These are phyloP conservation scores for Lathyrus sativus DNA, from an alignment of 306 rosid species.

Conservation along the genomic window DNA sequence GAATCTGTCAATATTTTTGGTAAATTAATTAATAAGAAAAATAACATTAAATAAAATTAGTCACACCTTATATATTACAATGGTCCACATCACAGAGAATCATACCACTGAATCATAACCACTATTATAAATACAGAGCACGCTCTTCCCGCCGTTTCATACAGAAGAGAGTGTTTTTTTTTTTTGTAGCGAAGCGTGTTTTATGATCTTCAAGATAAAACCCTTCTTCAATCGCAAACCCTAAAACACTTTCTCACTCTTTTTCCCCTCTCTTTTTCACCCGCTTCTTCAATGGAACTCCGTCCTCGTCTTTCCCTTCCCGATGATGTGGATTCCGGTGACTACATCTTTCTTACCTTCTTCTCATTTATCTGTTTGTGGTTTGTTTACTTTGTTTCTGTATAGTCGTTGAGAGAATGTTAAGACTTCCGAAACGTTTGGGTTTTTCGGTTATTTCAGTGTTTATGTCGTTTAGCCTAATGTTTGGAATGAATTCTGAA, in stretches of 20 bases:
- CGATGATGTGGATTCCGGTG: conserved; percentile 40
- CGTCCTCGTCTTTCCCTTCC: conserved; percentile 49
- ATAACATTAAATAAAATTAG: background rate
- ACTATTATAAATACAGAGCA: background rate
- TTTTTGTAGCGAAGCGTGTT: background rate
- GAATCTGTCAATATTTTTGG: background rate
- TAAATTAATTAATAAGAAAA: background rate
- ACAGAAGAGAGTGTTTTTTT: background rate
- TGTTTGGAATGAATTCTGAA: background rate
- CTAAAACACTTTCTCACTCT: conserved; percentile 12
- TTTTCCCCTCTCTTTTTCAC: no score
- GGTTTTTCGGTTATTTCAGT: no score
- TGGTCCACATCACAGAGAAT: conserved; percentile 27
- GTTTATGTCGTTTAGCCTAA: no score
- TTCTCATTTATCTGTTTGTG: background rate
- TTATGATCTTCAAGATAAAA: background rate
- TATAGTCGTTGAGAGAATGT: background rate
- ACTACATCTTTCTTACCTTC: background rate
- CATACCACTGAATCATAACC: background rate
- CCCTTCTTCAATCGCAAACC: conserved; percentile 31
- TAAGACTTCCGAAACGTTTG: no score
- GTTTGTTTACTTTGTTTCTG: background rate
- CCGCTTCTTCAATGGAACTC: conserved; percentile 51
- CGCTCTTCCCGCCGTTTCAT: conserved; percentile 55
- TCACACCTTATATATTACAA: background rate